These are phyloP conservation scores for Azolla pinnata DNA, from an alignment of 75 land plant species.

Conservation along the genomic window DNA sequence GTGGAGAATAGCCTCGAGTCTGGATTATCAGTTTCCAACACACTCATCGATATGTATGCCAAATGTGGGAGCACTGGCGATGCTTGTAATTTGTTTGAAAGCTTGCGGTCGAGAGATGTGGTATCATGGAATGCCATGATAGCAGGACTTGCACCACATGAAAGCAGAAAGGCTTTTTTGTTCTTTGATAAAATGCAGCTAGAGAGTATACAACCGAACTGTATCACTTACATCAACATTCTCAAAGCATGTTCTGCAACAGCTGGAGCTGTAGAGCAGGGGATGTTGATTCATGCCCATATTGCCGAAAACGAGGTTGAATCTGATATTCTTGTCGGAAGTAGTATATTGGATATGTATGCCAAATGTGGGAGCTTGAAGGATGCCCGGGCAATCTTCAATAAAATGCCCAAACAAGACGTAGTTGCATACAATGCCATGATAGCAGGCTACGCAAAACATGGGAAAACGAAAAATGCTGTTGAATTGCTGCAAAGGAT, in stretches of 20 bases:
- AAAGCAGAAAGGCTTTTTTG: slow-evolving; percentile 8
- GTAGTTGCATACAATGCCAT: slow-evolving; percentile 23
- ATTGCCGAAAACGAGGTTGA: slow-evolving; percentile 3
- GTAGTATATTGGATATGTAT: slow-evolving; percentile 20
- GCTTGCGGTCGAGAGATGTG: slow-evolving; percentile 25
- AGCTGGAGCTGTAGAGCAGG: slow-evolving; percentile 7
- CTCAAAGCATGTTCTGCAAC: slow-evolving; percentile 20
- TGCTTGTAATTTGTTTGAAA: slow-evolving; percentile 25
- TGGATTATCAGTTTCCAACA: slow-evolving; percentile 6
- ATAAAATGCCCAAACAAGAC: slow-evolving; percentile 12
- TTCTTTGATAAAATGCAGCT: slow-evolving; percentile 12
- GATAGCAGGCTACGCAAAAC: slow-evolving; percentile 11
- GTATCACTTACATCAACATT: slow-evolving; percentile 8
- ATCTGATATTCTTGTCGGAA: slow-evolving; percentile 7
- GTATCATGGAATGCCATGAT: slow-evolving; percentile 16
- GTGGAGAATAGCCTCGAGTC: slow-evolving; percentile 2
- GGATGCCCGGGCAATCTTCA: slow-evolving; percentile 22
- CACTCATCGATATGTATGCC: slow-evolving; percentile 23
- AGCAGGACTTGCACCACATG: slow-evolving; percentile 3
- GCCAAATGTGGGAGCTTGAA: slow-evolving; percentile 40
- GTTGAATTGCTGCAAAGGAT: slow-evolving; percentile 10
- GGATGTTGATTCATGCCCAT: slow-evolving; percentile 12
- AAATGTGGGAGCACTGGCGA: slow-evolving; percentile 11
- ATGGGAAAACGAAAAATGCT: slow-evolving; percentile 10
- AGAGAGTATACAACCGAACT: slow-evolving; percentile 3